Percentiles rank a stretch among this genome's conserved stretches.
phyloP scores from a whole-genome alignment of 345 rosid genomes.

The Trapa bicornis region DNA sequence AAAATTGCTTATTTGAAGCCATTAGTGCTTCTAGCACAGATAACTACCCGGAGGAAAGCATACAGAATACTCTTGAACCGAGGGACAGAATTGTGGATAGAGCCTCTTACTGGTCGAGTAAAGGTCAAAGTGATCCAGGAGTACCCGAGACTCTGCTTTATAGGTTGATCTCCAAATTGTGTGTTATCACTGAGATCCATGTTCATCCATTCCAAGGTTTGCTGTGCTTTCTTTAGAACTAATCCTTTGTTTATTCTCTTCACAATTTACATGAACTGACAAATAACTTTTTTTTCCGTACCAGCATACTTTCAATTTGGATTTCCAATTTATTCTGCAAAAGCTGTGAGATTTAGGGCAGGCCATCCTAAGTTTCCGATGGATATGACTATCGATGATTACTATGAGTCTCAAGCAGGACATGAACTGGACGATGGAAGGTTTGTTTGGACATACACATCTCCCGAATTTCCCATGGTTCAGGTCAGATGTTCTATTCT shows the following conservation, averaged over 20 bases:
- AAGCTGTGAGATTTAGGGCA: conserved; percentile 25
- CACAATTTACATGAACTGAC: conserved; percentile 8
- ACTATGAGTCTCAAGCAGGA: conserved; percentile 5
- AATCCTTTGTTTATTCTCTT: background rate
- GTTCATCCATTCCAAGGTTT: conserved; percentile 33
- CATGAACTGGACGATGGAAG: conserved; percentile 7
- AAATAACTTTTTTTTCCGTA: conserved; percentile 2
- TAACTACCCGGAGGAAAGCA: conserved; percentile 26
- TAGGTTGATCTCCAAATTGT: conserved; percentile 21
- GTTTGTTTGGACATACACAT: conserved; percentile 25
- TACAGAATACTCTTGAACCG: conserved; percentile 28
- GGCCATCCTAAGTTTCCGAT: conserved; percentile 17
- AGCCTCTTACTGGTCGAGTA: conserved; percentile 35
- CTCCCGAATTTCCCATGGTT: conserved; percentile 31
- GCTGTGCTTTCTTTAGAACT: background rate
- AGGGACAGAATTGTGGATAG: conserved; percentile 14
- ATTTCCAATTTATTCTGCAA: conserved; percentile 25
- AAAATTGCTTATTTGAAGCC: conserved; percentile 22
- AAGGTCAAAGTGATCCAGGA: conserved; percentile 19
- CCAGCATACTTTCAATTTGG: conserved; percentile 34
- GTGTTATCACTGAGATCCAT: conserved; percentile 25
- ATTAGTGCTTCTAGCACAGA: conserved; percentile 34
- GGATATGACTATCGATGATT: conserved; percentile 1
- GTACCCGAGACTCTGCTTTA: conserved; percentile 24
- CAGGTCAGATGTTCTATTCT: conserved; percentile 13